Evolutionary conservation across 257 asterid species (phyloP), one percentile per base, ranked within the genome.

Genomic region (Nicotiana knightiana): DNA sequence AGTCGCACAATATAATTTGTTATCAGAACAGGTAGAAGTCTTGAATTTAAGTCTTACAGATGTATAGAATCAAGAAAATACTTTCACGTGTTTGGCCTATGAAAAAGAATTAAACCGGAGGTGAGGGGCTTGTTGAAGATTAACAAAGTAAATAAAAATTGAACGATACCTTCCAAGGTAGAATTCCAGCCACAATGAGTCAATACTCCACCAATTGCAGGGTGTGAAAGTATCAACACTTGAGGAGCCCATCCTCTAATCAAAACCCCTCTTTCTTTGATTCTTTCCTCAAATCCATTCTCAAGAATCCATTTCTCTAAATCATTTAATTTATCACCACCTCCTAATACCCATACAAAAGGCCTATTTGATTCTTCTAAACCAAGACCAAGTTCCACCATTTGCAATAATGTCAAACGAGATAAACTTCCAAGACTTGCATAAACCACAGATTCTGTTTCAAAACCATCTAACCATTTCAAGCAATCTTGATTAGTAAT

Each of bases 171-270:
- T 83, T 89, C 92, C 1, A 89, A 58, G 0, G 88, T 86, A 33
- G 93, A 90, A 11, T 90, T 90, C 90, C 93, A 90, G 1, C 93
- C 92, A 17, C 92, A 87, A 26, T 89, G 92, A 9, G 91, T 87
- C 59, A 88, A 82, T 64, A 90, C 83, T 18, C 87, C 91, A 4
- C 88, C 89, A 0, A 85, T 37, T 3, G 91, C 66, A 0, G 80
- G 67, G 62, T 90, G 93, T 5, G 90, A 83, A n/a, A 90, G 87
- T 51, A 90, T 87, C 2, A 83, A n/a, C 5, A 88, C 87, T 81
- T 90, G 90, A 0, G 91, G 93, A 0, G 90, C 91, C 93, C 91
- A 90, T 0, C 91, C 90, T 8, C 81, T 59, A 12, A 90, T 81
- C 43, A 90, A 1, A 4, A 88, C 73, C 0, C 91, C 88, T 59